These are phyloP conservation scores for Mycena epipterygia DNA, from an alignment of 768 basidiomycete genomes.

Conservation along the genomic window DNA sequence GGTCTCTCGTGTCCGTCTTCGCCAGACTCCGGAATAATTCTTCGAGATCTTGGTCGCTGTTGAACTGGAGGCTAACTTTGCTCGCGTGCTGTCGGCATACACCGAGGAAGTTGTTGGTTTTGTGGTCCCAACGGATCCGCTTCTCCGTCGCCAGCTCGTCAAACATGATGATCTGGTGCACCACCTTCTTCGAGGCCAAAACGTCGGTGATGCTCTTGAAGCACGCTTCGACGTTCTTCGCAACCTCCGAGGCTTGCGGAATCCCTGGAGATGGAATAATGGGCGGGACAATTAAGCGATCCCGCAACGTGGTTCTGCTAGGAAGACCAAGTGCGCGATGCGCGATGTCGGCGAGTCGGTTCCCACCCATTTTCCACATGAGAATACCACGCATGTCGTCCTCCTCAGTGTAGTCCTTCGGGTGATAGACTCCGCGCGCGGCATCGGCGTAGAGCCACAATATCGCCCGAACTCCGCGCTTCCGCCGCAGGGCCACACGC, in stretches of 20 bases:
- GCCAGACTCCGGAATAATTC: slow-evolving; percentile 6
- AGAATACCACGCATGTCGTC: slow-evolving; percentile 38
- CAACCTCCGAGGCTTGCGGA: slow-evolving; percentile 32
- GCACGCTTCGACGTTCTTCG: slow-evolving; percentile 32
- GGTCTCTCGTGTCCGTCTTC: too few species aligned
- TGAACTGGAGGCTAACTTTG: slow-evolving; percentile 34
- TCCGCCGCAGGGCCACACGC: neutral
- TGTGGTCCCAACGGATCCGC: slow-evolving; percentile 39
- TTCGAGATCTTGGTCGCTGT: slow-evolving; percentile 37
- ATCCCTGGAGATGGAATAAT: slow-evolving; percentile 31
- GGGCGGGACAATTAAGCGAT: slow-evolving; percentile 30
- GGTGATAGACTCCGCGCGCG: slow-evolving; percentile 36
- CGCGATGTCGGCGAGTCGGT: slow-evolving; percentile 37
- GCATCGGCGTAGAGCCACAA: slow-evolving; percentile 18
- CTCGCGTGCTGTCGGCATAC: slow-evolving; percentile 44
- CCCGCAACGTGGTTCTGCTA: slow-evolving; percentile 30
- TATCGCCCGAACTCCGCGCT: slow-evolving; percentile 29
- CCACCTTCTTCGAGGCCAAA: slow-evolving; percentile 18
- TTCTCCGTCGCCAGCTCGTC: slow-evolving; percentile 46
- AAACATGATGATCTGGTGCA: slow-evolving; percentile 44
- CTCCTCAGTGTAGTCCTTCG: slow-evolving; percentile 38
- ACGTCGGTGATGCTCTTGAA: slow-evolving; percentile 22
- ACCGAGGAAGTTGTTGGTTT: slow-evolving; percentile 43
- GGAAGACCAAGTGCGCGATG: slow-evolving; percentile 37
- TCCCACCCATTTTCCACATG: slow-evolving; percentile 40